A percentile compares a stretch with the other conserved stretches of the same genome.
Evolutionary conservation across 192 early-diverging fungal genomes (phyloP).

Genomic region (Anaeromyces robustus): DNA sequence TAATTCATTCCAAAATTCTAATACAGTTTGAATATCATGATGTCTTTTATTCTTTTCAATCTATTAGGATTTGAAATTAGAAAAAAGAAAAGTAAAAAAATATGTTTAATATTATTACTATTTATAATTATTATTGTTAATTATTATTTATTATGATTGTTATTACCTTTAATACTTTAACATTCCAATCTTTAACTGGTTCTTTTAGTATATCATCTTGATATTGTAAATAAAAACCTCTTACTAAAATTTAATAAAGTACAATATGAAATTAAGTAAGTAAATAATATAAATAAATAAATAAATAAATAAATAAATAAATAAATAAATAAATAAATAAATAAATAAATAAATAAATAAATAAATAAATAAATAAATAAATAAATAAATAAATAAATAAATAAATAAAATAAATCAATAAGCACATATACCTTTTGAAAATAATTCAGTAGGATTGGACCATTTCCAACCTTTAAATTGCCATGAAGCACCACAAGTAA

Average conservation of each 20-base stretch:
- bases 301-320: too few relatives aligned
- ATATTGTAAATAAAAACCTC: slow-evolving; percentile 48
- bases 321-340: too few relatives aligned
- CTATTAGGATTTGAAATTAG: slow-evolving; percentile 9
- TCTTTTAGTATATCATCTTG: slow-evolving; percentile 22
- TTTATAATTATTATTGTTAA: too few relatives aligned
- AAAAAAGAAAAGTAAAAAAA: too few relatives aligned
- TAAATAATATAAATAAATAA: too few relatives aligned
- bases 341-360: too few relatives aligned
- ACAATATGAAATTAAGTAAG: too few relatives aligned
- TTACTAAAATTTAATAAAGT: slow-evolving; percentile 9
- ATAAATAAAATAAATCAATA: too few relatives aligned
- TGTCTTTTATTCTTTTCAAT: slow-evolving; percentile 34
- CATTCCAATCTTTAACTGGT: slow-evolving; percentile 25
- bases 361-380: too few relatives aligned
- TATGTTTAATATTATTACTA: too few relatives aligned
- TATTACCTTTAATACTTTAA: slow-evolving; percentile 29
- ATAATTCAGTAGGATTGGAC: slow-evolving; percentile 66
- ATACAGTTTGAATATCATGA: slow-evolving; percentile 32
- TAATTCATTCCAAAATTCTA: slow-evolving; percentile 35
- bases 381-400: too few relatives aligned
- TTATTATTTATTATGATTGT: too few relatives aligned
- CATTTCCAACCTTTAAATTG: slow-evolving; percentile 89
- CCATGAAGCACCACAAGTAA: slow-evolving; percentile 83
- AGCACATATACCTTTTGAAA: slow-evolving; percentile 24